These are phyloP conservation scores for Artemisia tridentata DNA, from an alignment of 129 eudicot species.

Conservation along the genomic window DNA sequence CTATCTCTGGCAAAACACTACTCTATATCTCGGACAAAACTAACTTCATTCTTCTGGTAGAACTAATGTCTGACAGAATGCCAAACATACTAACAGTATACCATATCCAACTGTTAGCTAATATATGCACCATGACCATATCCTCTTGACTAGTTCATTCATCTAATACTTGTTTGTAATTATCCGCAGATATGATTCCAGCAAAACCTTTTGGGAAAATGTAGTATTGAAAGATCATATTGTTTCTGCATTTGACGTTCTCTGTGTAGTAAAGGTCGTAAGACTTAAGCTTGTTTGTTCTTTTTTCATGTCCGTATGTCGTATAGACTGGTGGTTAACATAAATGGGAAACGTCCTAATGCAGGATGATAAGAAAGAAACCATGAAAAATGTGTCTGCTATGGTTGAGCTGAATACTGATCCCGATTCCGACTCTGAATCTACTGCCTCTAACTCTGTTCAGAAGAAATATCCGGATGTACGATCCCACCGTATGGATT, in stretches of 20 bases:
- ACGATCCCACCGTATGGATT: too few species aligned
- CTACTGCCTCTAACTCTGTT: conserved; percentile 39
- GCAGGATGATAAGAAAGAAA: conserved; percentile 79
- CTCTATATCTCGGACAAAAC: too few species aligned
- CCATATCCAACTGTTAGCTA: too few species aligned
- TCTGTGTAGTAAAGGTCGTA: conserved; percentile 79
- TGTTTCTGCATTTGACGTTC: conserved; percentile 72
- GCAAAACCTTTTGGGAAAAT: conserved; percentile 71
- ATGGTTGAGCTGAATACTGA: conserved; percentile 84
- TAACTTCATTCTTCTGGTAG: too few species aligned
- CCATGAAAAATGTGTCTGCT: conserved; percentile 74
- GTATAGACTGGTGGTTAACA: not conserved
- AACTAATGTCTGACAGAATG: too few species aligned
- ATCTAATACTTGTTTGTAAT: not conserved
- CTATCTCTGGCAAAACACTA: too few species aligned
- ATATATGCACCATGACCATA: too few species aligned
- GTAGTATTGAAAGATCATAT: conserved; percentile 84
- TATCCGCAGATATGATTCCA: conserved; percentile 75
- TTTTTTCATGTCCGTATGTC: not conserved
- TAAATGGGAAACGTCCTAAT: not conserved
- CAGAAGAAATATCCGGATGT: not conserved
- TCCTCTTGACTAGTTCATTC: too few species aligned
- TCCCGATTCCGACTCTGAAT: conserved; percentile 54
- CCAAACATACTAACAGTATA: too few species aligned
- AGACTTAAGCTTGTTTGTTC: not conserved